Evolutionary conservation across 2,329 filamentous ascomycete species (phyloP).

Genomic region (Neofusicoccum parvum): DNA sequence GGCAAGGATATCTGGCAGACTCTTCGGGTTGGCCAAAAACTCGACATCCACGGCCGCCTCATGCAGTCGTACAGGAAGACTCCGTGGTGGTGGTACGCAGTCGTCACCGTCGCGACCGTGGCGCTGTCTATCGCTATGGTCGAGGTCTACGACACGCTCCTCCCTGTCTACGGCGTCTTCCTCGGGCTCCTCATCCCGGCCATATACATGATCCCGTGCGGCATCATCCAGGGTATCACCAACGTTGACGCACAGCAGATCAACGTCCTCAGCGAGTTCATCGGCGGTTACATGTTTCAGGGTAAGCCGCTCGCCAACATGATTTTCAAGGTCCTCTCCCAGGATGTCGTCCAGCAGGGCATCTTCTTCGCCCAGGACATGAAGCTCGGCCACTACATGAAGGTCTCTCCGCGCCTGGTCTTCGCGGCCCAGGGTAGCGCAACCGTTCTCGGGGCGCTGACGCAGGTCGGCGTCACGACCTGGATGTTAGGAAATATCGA

Average conservation of each 20-base stretch:
- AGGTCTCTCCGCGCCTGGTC: constrained; percentile 65
- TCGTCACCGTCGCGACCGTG: constrained; percentile 56
- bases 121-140: constrained; percentile 25
- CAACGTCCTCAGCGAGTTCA: constrained; percentile 58
- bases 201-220: constrained; percentile 17
- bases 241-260: constrained; percentile 37
- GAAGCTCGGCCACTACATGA: constrained; percentile 53
- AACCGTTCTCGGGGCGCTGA: constrained; percentile 66
- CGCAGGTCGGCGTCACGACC: constrained; percentile 67
- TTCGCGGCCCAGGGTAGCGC: constrained; percentile 68
- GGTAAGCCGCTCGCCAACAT: constrained; percentile 73
- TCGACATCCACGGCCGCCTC: constrained; percentile 38
- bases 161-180: constrained; percentile 17
- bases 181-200: constrained; percentile 16
- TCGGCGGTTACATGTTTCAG: constrained; percentile 73
- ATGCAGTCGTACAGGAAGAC: constrained; percentile 36
- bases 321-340: constrained; percentile 30
- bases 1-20: constrained; percentile 36
- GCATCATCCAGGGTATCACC: constrained; percentile 21
- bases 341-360: constrained; percentile 21
- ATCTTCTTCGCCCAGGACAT: constrained; percentile 22
- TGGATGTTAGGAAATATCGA: constrained; percentile 59
- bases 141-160: constrained; percentile 10
- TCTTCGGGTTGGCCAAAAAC: constrained; percentile 16
- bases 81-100: constrained; percentile 47